These are phyloP conservation scores for Annulohypoxylon moriforme DNA, from an alignment of 495 filamentous ascomycete genomes.

Conservation along the genomic window DNA sequence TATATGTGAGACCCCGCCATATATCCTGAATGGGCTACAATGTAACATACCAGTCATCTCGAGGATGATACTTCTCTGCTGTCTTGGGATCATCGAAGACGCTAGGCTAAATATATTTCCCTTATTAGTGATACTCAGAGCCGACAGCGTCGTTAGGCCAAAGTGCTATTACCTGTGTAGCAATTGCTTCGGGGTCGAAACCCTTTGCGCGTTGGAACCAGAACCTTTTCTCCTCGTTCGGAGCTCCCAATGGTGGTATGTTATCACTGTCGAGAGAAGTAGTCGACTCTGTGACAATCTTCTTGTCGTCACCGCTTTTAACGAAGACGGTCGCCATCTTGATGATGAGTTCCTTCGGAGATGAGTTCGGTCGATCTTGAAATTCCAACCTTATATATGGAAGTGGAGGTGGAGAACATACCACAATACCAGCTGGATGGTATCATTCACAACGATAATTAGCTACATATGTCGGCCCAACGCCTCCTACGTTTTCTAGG, in stretches of 20 bases:
- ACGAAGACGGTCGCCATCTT: slow-evolving; percentile 36
- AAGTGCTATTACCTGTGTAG: slow-evolving; percentile 58
- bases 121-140: not conserved
- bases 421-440: slow-evolving; percentile 22
- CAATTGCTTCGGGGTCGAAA: slow-evolving; percentile 65
- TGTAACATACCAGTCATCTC: slow-evolving; percentile 57
- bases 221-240: slow-evolving; percentile 55
- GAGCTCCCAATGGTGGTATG: slow-evolving; percentile 53
- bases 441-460: slow-evolving; percentile 35
- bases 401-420: not conserved
- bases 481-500: slow-evolving; percentile 2
- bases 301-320: slow-evolving; percentile 23
- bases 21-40: not conserved
- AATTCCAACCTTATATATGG: slow-evolving; percentile 20
- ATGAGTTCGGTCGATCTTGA: not conserved
- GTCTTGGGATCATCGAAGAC: slow-evolving; percentile 59
- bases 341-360: not conserved
- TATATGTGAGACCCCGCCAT: slow-evolving; percentile 3
- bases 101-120: slow-evolving; percentile 40
- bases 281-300: slow-evolving; percentile 33
- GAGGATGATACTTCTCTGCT: slow-evolving; percentile 63
- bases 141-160: too few species aligned
- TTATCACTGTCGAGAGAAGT: slow-evolving; percentile 29
- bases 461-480: slow-evolving; percentile 14
- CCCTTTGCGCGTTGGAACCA: slow-evolving; percentile 56